Percentiles rank a stretch among this genome's conserved stretches.
These are phyloP conservation scores for Dioscorea cayenensis DNA, from an alignment of 116 monocot genomes.

Conservation along the genomic window DNA sequence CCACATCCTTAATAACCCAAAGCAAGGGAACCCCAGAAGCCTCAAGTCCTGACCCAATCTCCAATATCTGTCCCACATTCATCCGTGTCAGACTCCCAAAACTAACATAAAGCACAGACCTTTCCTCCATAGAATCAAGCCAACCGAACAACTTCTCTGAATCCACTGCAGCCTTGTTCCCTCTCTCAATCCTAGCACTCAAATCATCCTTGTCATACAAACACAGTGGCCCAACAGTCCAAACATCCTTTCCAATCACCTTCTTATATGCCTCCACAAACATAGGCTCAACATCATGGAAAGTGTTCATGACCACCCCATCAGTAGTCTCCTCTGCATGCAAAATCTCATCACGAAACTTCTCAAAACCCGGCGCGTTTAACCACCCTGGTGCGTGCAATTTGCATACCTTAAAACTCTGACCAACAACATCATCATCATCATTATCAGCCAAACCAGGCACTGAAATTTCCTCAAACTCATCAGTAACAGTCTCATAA, in stretches of 20 bases:
- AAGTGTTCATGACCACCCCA: slow-evolving; percentile 21
- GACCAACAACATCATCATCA: not conserved
- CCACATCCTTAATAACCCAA: slow-evolving; percentile 31
- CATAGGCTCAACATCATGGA: slow-evolving; percentile 13
- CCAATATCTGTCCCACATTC: slow-evolving; percentile 8
- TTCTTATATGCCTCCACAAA: slow-evolving; percentile 11
- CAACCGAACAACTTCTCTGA: slow-evolving; percentile 5
- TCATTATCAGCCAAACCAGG: slow-evolving; percentile 10
- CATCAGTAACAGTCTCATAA: slow-evolving; percentile 5
- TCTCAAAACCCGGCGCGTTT: slow-evolving; percentile 1
- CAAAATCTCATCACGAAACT: slow-evolving; percentile 1
- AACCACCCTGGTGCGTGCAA: slow-evolving; percentile 15
- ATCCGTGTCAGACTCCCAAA: slow-evolving; percentile 22
- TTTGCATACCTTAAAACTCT: not conserved
- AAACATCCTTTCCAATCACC: slow-evolving; percentile 16
- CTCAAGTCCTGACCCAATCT: slow-evolving; percentile 30
- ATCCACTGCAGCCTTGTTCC: slow-evolving; percentile 18
- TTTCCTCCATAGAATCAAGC: slow-evolving; percentile 19
- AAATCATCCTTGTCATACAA: slow-evolving; percentile 16
- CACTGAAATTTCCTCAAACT: slow-evolving; percentile 1
- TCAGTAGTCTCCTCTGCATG: slow-evolving; percentile 13
- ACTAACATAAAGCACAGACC: slow-evolving; percentile 25
- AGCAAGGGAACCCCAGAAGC: slow-evolving; percentile 19
- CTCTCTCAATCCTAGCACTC: slow-evolving; percentile 4
- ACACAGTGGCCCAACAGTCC: slow-evolving; percentile 32